Percentiles rank a stretch among this genome's conserved stretches.
Conservation (phyloP, 768 basidiomycete genomes). For the Trametes villosa region DNA sequence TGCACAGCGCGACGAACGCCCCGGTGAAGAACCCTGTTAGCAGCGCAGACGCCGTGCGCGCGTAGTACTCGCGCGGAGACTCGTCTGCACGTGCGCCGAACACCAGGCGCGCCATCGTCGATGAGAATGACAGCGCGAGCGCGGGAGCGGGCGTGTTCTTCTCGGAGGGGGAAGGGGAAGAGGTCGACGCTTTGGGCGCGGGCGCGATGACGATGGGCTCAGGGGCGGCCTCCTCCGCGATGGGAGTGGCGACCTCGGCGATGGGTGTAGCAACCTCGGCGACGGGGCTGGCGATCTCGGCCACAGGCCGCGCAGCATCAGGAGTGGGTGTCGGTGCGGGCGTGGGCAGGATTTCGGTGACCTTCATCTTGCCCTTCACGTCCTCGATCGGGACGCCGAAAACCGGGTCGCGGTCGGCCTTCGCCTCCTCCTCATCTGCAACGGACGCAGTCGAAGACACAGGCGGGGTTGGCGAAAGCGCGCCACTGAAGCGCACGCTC, state of each 20-base stretch:
- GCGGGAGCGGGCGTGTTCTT: neutral
- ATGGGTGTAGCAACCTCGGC: neutral
- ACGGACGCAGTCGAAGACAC: slow-evolving; percentile 19
- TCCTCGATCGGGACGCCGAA: neutral
- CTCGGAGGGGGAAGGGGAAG: neutral
- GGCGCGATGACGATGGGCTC: slow-evolving; percentile 1
- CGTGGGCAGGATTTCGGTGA: neutral
- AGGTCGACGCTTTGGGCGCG: neutral
- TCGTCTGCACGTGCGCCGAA: slow-evolving; percentile 5
- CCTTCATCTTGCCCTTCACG: neutral
- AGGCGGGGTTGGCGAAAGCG: slow-evolving; percentile 12
- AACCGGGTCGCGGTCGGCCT: slow-evolving; percentile 13
- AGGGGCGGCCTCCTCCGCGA: neutral
- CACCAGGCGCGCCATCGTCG: neutral
- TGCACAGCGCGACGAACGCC: slow-evolving; percentile 56
- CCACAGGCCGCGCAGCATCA: neutral
- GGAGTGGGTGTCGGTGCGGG: neutral
- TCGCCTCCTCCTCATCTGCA: slow-evolving; percentile 16
- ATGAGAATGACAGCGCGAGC: neutral
- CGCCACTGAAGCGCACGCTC: neutral
- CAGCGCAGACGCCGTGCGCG: slow-evolving; percentile 48
- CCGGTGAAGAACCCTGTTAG: slow-evolving; percentile 65
- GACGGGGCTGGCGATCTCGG: neutral
- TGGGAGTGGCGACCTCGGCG: neutral
- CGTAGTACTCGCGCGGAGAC: slow-evolving; percentile 25